A percentile compares a stretch with the other conserved stretches of the same genome.
Conservation (phyloP, 176 grass and related monocot species). For the Tillandsia leiboldiana region DNA sequence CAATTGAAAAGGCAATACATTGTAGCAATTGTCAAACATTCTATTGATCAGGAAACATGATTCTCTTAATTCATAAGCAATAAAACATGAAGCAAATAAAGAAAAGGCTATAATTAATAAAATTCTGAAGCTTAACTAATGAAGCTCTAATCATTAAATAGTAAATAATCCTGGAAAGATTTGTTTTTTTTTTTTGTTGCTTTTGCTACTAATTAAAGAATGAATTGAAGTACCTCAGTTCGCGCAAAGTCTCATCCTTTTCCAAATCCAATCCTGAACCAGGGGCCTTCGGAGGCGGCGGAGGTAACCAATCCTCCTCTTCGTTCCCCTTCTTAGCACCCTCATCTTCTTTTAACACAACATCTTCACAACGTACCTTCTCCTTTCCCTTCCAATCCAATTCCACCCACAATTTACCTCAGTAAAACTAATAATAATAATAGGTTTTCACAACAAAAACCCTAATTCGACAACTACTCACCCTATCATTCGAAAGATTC, state of each 20-base stretch:
- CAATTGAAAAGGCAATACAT: too few relatives aligned
- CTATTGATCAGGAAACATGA: too few relatives aligned
- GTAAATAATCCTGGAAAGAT: background rate
- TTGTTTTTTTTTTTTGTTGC: background rate
- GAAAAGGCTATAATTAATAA: too few relatives aligned
- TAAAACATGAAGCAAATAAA: too few relatives aligned
- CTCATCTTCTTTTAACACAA: constrained; percentile 18
- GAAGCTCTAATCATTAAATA: background rate
- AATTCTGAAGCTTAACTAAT: too few relatives aligned
- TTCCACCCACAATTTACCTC: constrained; percentile 7
- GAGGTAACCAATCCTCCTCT: constrained; percentile 72
- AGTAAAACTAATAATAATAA: constrained; percentile 3
- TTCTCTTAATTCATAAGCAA: too few relatives aligned
- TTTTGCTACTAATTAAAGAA: background rate
- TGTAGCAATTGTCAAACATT: too few relatives aligned
- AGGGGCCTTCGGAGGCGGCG: constrained; percentile 38
- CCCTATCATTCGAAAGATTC: constrained; percentile 9
- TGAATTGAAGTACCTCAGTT: constrained; percentile 43
- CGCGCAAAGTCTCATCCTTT: constrained; percentile 30
- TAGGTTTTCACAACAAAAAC: constrained; percentile 1
- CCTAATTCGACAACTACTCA: constrained; percentile 21
- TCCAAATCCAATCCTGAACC: constrained; percentile 1
- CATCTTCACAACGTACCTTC: constrained; percentile 10
- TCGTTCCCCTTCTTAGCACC: constrained; percentile 17
- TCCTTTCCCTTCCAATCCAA: constrained; percentile 14